A percentile compares a stretch with the other conserved stretches of the same genome.
These are phyloP conservation scores for Gardenia jasminoides DNA, from an alignment of 257 asterid genomes.

Conservation along the genomic window DNA sequence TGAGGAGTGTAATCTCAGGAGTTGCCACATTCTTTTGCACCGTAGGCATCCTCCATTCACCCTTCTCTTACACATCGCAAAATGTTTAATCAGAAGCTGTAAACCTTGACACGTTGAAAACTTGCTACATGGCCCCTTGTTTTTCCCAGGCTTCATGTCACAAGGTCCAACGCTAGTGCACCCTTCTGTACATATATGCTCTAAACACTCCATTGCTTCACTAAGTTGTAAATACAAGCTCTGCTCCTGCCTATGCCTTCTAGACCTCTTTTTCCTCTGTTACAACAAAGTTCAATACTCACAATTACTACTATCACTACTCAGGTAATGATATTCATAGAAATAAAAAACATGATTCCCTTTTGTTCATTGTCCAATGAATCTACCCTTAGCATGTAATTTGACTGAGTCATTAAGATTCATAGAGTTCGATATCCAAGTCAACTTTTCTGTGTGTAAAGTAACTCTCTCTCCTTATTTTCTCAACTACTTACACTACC, in stretches of 20 bases:
- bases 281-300: slow-evolving; percentile 2
- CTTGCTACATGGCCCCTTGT: slow-evolving; percentile 71
- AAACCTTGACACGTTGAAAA: slow-evolving; percentile 77
- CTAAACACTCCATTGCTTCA: slow-evolving; percentile 90
- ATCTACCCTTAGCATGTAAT: background rate
- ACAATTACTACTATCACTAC: background rate
- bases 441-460: background rate
- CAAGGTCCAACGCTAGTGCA: slow-evolving; percentile 78
- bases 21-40: slow-evolving; percentile 94
- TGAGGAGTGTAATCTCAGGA: slow-evolving; percentile 69
- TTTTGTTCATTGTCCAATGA: background rate
- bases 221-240: slow-evolving; percentile 62
- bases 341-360: background rate
- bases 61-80: slow-evolving; percentile 67
- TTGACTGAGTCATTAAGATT: background rate
- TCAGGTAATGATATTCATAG: background rate
- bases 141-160: slow-evolving; percentile 49
- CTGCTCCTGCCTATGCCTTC: slow-evolving; percentile 59
- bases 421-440: background rate
- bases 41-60: slow-evolving; percentile 73
- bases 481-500: no score
- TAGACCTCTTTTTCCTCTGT: slow-evolving; percentile 65
- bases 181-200: slow-evolving; percentile 86
- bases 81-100: slow-evolving; percentile 76
- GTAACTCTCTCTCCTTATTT: background rate